Base-by-base conservation (phyloP, 1,284 basidiomycete species). In the Ganoderma resinaceum region DNA sequence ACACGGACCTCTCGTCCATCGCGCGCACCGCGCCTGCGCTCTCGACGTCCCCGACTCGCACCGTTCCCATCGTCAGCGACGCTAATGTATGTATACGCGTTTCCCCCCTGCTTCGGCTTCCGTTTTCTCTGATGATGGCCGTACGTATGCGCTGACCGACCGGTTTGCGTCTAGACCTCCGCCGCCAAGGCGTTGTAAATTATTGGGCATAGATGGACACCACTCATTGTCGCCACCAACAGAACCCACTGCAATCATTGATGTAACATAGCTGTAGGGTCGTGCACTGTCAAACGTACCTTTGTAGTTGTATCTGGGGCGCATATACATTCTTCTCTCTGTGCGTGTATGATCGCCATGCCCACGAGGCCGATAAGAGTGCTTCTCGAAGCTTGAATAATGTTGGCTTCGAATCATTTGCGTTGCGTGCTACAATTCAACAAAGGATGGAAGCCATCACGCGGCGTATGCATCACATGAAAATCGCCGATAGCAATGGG, bases 11-110 rank as follows among this genome's bases (percentile, higher is more conserved):
- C 67, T 85, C 86, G 55, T 84, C 89, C 66, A 95, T 96, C 75
- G 94, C 94, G 33, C 91, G 93, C 74, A 93, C 93, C 68, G 95
- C 93, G 14, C 85, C 86, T 70, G 94, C 90, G 26, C 88, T 92
- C 46, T 89, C 91, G 59, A 81, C 84, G 68, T 91, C 91, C 65
- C 91, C 91, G 33, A 84, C 86, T 66, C 80, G 76, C 46, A 71
- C 75, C 66, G 64, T 81, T 64, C 72, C 80, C 71, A 75, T 82
- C 68, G 77, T 79, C 66, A 75, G 75, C 69, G 82, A 82, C 72
- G 82, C 83, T 66, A 74, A 78, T 67, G 83, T 83, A 78, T 66
- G 83, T 83, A 40, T 43, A 40, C 23, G 58, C 35, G n/a, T 23
- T 58, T 37, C 31, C 55, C 18, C 31, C 8, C 29, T 2, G 26